Evolutionary conservation across 148 eudicot species (phyloP), one percentile per base, ranked within the genome.

Genomic region (Cornus suecica): DNA sequence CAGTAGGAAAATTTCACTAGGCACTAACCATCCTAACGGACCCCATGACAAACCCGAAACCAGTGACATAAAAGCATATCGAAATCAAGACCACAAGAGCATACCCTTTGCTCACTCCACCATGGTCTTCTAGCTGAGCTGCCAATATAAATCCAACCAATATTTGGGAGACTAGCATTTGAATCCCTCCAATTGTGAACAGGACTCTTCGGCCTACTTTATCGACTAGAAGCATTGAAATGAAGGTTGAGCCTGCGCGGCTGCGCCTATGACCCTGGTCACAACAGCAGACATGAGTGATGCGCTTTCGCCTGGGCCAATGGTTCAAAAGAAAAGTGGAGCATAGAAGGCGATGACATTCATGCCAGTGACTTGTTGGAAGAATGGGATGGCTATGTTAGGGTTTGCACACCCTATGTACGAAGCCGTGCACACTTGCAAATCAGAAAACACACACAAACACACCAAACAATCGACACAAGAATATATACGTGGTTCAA

Each of bases 301-400:
- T 32, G 91, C 84, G 68, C 91, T 85, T 42, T 77, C 88, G 20
- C 84, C 84, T 34, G 83, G 68, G 10, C 91, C 91, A 68, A 84
- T 74, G 23, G 91, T 86, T 31, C 89, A 68, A 23, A 88, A 88
- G 0, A 88, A 74, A 14, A 88, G 22, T 52, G 91, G 91, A 1
- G 89, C 91, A 67, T 88, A 88, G 72, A 88, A 88, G 3, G 79
- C 68, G 24, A 88, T 86, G 15, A 88, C 86, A 23, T 56, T 77
- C 48, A 77, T 77, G 2, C 80, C 80, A 3, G 80, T 77, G 0
- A 77, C 64, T 27, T 77, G 80, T 26, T 77, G 80, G 22, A 77
- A 77, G 75, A 77, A 77, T 8, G 80, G 80, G 22, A 77, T 77
- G 1, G 25, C 29, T 8, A n/a, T n/a, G n/a, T n/a, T n/a, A n/a